Evolutionary conservation across 2,329 filamentous ascomycete genomes (phyloP), one percentile per base, ranked within the genome.

Genomic region (Dendryphion nanum): DNA sequence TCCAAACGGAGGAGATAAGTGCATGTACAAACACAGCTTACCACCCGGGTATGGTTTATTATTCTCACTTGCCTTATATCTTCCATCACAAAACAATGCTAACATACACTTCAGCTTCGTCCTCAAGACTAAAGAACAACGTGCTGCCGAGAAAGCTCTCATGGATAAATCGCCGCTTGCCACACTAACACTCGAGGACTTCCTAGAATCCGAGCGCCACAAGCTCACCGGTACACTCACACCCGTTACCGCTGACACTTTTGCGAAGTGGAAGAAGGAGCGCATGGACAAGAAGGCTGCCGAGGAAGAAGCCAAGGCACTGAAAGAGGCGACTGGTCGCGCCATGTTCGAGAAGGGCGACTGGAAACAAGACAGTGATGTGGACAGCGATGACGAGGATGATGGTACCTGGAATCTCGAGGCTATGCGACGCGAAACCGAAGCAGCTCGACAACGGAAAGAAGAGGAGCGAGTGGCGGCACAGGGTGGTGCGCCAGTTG

Each of bases 11-110:
- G 91, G 87, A 48, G 86, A 98, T 64, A 88, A 95, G 70, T 98
- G 93, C 85, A 97, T 93, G 85, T 98, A 98, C 66, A 90, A 86
- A 71, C 93, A 98, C 68, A 89, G 86, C 59, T 77, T 98, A 57
- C 93, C 94, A 55, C 86, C 90, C 60, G 93, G 93, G 87, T 94
- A 81, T 61, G 86, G n/a, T n/a, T n/a, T n/a, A n/a, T n/a, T n/a
- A n/a, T n/a, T n/a, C 80, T 21, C 20, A 12, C 20, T 12, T 3
- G n/a, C 13, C 26, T 10, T 16, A 12, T 18, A 8, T 30, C 18
- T 38, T 21, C 14, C 13, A 17, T n/a, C n/a, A n/a, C n/a, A n/a
- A n/a, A n/a, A n/a, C n/a, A n/a, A n/a, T n/a, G 18, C 24, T 37
- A 23, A 37, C 10, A 30, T 6, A 15, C 7, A 26, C 30, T 13